Conservation (phyloP, 371 early-diverging fungal species). For the Rhizopus microsporus region DNA sequence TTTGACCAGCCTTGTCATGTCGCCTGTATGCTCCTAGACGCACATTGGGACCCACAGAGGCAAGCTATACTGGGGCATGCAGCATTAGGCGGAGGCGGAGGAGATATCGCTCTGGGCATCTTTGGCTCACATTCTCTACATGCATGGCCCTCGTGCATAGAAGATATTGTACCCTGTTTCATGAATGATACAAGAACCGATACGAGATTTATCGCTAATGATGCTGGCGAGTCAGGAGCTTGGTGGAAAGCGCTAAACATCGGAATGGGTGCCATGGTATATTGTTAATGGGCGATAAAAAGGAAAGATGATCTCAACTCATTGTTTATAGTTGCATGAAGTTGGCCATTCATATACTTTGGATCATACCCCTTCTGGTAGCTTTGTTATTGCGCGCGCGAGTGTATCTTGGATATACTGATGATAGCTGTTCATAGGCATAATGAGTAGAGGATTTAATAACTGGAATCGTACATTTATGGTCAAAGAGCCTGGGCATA, state of each 20-base stretch:
- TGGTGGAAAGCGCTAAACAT: conserved; percentile 63
- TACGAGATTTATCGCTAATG: conserved; percentile 57
- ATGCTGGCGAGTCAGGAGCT: conserved; percentile 59
- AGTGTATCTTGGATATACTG: not conserved
- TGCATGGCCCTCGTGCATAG: conserved; percentile 65
- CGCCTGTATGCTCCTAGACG: conserved; percentile 59
- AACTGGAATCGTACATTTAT: conserved; percentile 69
- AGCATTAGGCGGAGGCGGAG: conserved; percentile 65
- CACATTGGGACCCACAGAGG: conserved; percentile 57
- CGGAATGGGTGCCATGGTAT: conserved; percentile 70
- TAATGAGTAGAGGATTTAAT: conserved; percentile 70
- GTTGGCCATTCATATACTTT: conserved; percentile 65
- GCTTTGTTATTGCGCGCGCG: not conserved
- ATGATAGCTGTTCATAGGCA: conserved; percentile 32
- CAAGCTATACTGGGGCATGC: conserved; percentile 62
- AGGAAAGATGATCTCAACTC: not conserved
- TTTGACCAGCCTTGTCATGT: conserved; percentile 48
- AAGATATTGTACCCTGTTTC: conserved; percentile 58
- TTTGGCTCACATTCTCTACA: conserved; percentile 70
- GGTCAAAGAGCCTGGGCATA: conserved; percentile 53
- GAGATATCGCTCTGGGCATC: conserved; percentile 53
- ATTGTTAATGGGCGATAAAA: not conserved
- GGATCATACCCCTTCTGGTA: conserved; percentile 57
- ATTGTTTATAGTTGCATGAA: conserved; percentile 55
- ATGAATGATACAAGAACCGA: conserved; percentile 60